Percentiles rank a stretch among this genome's conserved stretches.
These are phyloP conservation scores for Sugiyamaella marilandica DNA, from an alignment of 805 yeast species.

Conservation along the genomic window DNA sequence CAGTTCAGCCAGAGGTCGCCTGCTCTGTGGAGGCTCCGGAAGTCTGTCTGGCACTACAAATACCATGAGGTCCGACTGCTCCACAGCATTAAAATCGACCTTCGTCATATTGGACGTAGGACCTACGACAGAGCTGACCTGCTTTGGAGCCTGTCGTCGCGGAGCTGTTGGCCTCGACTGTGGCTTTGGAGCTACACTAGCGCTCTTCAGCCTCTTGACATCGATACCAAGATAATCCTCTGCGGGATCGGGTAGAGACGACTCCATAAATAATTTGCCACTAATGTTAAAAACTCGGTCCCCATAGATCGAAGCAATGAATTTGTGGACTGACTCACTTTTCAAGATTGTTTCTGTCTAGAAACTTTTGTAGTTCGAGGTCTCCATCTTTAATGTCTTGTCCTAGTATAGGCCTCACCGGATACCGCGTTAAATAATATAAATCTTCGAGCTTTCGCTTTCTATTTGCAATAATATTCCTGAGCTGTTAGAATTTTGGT, in stretches of 20 bases:
- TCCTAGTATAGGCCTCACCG: slow-evolving; percentile 42
- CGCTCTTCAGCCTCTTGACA: slow-evolving; percentile 1
- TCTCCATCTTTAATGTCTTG: slow-evolving; percentile 37
- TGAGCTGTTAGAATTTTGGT: slow-evolving; percentile 8
- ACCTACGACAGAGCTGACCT: background rate
- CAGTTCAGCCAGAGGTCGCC: slow-evolving; percentile 66
- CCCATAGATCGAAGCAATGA: background rate
- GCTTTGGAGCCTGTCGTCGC: background rate
- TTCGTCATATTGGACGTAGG: slow-evolving; percentile 7
- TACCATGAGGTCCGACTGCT: slow-evolving; percentile 24
- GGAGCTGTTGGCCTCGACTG: background rate
- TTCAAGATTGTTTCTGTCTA: slow-evolving; percentile 50
- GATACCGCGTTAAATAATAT: slow-evolving; percentile 53
- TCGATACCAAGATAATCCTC: slow-evolving; percentile 6
- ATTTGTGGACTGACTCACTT: slow-evolving; percentile 33
- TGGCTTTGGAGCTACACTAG: background rate
- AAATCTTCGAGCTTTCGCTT: slow-evolving; percentile 58
- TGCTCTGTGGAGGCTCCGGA: slow-evolving; percentile 33
- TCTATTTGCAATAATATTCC: slow-evolving; percentile 45
- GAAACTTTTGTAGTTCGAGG: slow-evolving; percentile 41
- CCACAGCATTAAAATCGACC: slow-evolving; percentile 9
- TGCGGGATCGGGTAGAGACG: slow-evolving; percentile 33
- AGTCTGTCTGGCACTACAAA: slow-evolving; percentile 32
- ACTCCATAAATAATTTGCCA: slow-evolving; percentile 28
- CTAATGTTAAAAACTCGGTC: slow-evolving; percentile 15